These are phyloP conservation scores for Hypomyces rosellus DNA, from an alignment of 2,329 filamentous ascomycete species.

Conservation along the genomic window DNA sequence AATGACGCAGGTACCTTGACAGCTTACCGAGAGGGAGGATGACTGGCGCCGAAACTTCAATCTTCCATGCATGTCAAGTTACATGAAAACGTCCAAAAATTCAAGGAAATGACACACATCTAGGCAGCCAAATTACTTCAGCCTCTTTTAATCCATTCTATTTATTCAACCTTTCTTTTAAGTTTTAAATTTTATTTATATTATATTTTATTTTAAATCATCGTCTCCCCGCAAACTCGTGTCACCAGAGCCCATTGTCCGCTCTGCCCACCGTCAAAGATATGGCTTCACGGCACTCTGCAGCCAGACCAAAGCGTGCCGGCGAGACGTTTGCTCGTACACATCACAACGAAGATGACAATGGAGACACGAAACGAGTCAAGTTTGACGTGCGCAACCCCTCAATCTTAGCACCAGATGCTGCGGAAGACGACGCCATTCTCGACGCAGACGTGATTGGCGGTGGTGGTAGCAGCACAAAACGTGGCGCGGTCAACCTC, in stretches of 20 bases:
- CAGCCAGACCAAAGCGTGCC: constrained; percentile 71
- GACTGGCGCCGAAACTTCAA: constrained; percentile 11
- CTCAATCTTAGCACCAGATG: constrained; percentile 80
- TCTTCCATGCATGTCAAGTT: constrained; percentile 1
- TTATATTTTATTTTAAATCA: too few relatives aligned
- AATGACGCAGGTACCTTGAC: constrained; percentile 26
- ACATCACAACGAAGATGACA: constrained; percentile 54
- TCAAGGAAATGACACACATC: too few relatives aligned
- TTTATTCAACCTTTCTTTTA: too few relatives aligned
- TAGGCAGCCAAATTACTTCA: too few relatives aligned
- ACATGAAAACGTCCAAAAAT: too few relatives aligned
- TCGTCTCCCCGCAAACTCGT: too few relatives aligned
- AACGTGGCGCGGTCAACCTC: constrained; percentile 90
- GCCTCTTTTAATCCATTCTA: too few relatives aligned
- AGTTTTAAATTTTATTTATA: too few relatives aligned
- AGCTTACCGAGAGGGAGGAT: constrained; percentile 1
- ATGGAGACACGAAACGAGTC: constrained; percentile 61
- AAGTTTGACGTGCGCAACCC: constrained; percentile 95
- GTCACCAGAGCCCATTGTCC: too few relatives aligned
- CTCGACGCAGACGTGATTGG: constrained; percentile 93
- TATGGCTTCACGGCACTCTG: constrained; percentile 19
- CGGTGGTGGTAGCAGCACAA: constrained; percentile 66
- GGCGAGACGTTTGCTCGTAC: constrained; percentile 75
- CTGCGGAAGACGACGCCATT: constrained; percentile 61
- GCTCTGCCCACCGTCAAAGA: too few relatives aligned